Percentiles rank a stretch among this genome's conserved stretches.
Conservation (phyloP, 306 rosid genomes). For the Cucurbita moschata region DNA sequence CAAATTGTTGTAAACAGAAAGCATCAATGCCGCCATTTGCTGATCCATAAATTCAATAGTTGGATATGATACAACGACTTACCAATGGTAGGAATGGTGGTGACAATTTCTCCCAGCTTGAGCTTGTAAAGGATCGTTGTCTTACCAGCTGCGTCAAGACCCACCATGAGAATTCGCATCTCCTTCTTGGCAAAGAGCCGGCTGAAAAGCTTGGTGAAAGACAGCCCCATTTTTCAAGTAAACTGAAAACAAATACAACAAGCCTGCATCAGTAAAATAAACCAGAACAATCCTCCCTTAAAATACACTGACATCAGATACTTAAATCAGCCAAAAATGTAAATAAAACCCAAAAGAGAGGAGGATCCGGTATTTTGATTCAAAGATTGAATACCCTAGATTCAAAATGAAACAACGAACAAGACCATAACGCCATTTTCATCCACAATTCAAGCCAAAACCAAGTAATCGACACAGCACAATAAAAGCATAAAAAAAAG, state of each 20-base stretch:
- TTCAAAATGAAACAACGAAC: background rate
- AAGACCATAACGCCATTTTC: background rate
- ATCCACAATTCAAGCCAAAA: background rate
- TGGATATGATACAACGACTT: background rate
- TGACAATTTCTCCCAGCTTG: slow-evolving; percentile 86
- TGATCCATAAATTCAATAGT: background rate
- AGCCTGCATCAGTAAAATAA: background rate
- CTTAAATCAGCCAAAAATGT: background rate
- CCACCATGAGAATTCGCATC: slow-evolving; percentile 95
- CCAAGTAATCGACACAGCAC: background rate
- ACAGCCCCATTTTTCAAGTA: slow-evolving; percentile 61
- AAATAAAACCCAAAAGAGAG: background rate
- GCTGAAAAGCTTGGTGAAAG: slow-evolving; percentile 82
- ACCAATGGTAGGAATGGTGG: slow-evolving; percentile 96
- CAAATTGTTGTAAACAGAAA: background rate
- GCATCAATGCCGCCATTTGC: background rate
- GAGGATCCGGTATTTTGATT: background rate
- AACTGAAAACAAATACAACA: slow-evolving; percentile 2
- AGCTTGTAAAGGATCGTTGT: slow-evolving; percentile 85
- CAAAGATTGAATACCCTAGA: background rate
- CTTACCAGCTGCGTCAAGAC: slow-evolving; percentile 96
- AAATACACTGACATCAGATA: background rate
- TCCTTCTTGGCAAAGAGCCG: slow-evolving; percentile 86
- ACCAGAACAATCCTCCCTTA: too few relatives aligned
- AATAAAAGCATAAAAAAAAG: background rate